Conservation (phyloP, 305 asterid genomes). For the Fraxinus sp. region DNA sequence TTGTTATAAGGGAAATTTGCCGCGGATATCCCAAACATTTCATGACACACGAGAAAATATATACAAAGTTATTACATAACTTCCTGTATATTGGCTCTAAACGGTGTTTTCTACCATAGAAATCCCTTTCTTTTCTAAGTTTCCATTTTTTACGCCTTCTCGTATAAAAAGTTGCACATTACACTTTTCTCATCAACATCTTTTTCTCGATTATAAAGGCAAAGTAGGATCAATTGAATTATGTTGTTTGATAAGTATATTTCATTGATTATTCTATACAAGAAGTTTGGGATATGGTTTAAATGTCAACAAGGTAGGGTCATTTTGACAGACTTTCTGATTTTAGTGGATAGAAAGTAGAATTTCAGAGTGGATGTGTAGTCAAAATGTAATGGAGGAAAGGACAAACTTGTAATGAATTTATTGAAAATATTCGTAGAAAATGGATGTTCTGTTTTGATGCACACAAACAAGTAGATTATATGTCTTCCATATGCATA, state of each 20-base stretch:
- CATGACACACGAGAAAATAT: neutral
- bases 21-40: neutral
- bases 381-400: constrained; percentile 36
- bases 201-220: constrained; percentile 38
- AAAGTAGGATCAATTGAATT: constrained; percentile 35
- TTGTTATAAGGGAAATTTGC: neutral
- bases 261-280: neutral
- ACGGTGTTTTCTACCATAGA: constrained; percentile 4
- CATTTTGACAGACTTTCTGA: constrained; percentile 40
- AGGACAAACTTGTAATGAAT: constrained; percentile 25
- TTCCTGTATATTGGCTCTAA: neutral
- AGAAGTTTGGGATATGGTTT: constrained; percentile 25
- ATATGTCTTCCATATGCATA: neutral
- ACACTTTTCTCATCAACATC: constrained; percentile 22
- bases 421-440: neutral
- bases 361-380: constrained; percentile 26
- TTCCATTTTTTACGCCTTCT: constrained; percentile 15
- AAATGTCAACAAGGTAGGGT: constrained; percentile 33
- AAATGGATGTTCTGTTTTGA: neutral
- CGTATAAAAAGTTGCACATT: constrained; percentile 32
- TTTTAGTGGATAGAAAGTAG: constrained; percentile 36
- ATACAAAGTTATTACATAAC: neutral
- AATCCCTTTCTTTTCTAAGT: constrained; percentile 4
- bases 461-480: neutral
- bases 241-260: constrained; percentile 7